A percentile compares a stretch with the other conserved stretches of the same genome.
phyloP scores from a whole-genome alignment of 192 early-diverging fungal species.

The Irineochytrium annulatum region DNA sequence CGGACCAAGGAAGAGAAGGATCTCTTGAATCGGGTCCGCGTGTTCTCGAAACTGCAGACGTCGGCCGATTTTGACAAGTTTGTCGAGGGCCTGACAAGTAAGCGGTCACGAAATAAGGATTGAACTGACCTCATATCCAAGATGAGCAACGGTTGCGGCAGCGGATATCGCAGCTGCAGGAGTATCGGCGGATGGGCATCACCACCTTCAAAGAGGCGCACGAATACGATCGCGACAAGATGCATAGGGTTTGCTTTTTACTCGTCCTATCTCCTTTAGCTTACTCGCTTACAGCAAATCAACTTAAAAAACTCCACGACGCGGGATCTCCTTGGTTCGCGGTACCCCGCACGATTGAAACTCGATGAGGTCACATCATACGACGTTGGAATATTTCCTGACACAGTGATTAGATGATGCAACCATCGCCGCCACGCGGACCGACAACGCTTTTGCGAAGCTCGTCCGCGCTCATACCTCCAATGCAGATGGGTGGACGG shows the following conservation, averaged over 20 bases:
- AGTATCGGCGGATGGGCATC: constrained; percentile 87
- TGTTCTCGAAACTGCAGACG: constrained; percentile 86
- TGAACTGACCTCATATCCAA: constrained; percentile 30
- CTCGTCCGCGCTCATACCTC: too few relatives aligned
- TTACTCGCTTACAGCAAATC: too few relatives aligned
- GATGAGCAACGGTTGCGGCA: constrained; percentile 74
- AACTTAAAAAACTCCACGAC: too few relatives aligned
- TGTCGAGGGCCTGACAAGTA: constrained; percentile 65
- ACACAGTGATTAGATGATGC: too few relatives aligned
- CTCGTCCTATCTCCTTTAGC: too few relatives aligned
- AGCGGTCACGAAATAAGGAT: constrained; percentile 1
- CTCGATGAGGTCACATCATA: too few relatives aligned
- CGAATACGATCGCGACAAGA: constrained; percentile 61
- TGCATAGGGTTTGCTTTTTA: constrained; percentile 24
- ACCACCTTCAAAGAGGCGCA: constrained; percentile 67
- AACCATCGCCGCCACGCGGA: too few relatives aligned
- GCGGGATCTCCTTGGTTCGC: too few relatives aligned
- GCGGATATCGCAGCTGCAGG: constrained; percentile 80
- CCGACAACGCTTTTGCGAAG: too few relatives aligned
- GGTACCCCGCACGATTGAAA: too few relatives aligned
- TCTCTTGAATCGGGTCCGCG: constrained; percentile 67
- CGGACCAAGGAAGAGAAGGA: constrained; percentile 87
- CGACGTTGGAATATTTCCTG: too few relatives aligned
- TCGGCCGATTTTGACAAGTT: constrained; percentile 75
- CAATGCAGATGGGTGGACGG: neutral